Conservation (phyloP, 83 land plant genomes). For the Larix sibirica region DNA sequence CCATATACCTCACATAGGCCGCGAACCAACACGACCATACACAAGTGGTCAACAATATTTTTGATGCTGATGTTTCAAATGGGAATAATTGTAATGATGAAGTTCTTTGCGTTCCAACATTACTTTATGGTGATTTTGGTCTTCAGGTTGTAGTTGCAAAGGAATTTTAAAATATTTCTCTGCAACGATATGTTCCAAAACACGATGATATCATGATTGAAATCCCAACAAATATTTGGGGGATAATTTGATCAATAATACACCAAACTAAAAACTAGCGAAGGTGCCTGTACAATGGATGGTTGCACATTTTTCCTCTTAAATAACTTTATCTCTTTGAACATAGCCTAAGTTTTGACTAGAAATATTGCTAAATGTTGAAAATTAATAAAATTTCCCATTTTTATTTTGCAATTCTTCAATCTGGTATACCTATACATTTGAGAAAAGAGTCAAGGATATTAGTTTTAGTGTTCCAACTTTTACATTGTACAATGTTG, state of each 20-base stretch:
- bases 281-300: background rate
- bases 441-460: too few species aligned
- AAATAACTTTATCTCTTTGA: background rate
- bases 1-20: too few species aligned
- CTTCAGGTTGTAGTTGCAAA: background rate
- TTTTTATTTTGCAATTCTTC: too few species aligned
- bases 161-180: background rate
- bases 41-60: too few species aligned
- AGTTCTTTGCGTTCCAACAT: background rate
- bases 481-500: too few species aligned
- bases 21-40: too few species aligned
- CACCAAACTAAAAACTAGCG: background rate
- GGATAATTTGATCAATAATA: background rate
- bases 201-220: background rate
- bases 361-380: background rate
- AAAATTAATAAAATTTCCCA: too few species aligned
- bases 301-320: background rate
- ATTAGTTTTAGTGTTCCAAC: too few species aligned
- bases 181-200: background rate
- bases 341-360: background rate
- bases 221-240: background rate
- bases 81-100: background rate
- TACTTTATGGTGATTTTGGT: background rate
- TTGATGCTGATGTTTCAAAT: background rate
- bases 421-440: too few species aligned